Base-by-base conservation (phyloP, 306 rosid genomes). In the Fagus crenata region DNA sequence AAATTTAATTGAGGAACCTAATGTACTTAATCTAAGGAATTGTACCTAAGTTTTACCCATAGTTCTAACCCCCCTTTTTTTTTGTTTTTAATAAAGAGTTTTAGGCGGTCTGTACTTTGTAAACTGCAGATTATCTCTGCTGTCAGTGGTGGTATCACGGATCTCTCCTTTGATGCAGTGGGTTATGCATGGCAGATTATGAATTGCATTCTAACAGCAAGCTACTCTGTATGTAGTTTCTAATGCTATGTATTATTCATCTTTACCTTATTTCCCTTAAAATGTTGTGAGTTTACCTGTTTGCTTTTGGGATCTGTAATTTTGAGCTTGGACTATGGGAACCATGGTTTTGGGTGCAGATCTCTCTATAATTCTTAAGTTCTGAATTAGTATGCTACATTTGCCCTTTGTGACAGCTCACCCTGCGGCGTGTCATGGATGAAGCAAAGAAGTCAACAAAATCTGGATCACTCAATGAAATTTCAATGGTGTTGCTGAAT, bases 401-500 rank as follows among this genome's bases (percentile, higher is more conserved):
- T 78, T 74, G 35, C 75, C 43, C 53, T 75, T 72, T 82, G 68
- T 80, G 37, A 72, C 78, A 90, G 98, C 90, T 94, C 49, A 94
- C 90, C 71, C 87, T 94, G 65, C 78, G 93, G 64, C 85, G 92
- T 78, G 91, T 92, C 46, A 94, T 94, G 98, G 96, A 92, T 40
- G 96, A 86, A 80, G 97, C 97, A 5, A 94, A 92, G 61, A 89
- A 85, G 71, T 55, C 84, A 59, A 90, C 98, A 69, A 90, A 69
- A 85, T 84, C 95, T 15, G 95, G 97, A 74, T 77, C 93, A 40
- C 93, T 94, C 14, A 94, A 94, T 75, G 96, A 94, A 89, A 88
- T 81, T 63, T 92, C 98, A n/a, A 94, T 94, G 97, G 98, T 94
- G 82, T 79, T 94, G 84, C 90, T 94, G 81, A 94, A 94, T 77